Conservation (phyloP, 192 early-diverging fungal genomes). For the Mortierella hygrophila region DNA sequence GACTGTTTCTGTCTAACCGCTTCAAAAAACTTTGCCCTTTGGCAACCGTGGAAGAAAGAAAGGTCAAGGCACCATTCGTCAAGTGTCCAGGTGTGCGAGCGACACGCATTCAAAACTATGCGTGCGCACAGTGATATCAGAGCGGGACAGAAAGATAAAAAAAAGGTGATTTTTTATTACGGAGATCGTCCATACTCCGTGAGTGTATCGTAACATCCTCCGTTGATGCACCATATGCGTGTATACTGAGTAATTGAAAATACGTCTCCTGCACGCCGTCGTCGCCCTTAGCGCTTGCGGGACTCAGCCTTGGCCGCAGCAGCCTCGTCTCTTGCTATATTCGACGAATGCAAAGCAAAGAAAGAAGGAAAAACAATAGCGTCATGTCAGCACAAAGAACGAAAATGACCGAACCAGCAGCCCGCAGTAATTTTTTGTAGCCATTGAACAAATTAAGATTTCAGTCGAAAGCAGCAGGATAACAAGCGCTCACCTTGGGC, state of each 20-base stretch:
- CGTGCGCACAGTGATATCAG: background rate
- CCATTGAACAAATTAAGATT: background rate
- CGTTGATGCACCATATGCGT: background rate
- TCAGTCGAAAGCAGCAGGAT: background rate
- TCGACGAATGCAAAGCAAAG: background rate
- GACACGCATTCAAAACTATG: background rate
- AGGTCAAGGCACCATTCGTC: background rate
- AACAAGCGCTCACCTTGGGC: slow-evolving; percentile 44
- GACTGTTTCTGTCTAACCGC: background rate
- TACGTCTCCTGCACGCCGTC: background rate
- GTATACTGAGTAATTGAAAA: background rate
- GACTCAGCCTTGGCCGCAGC: slow-evolving; percentile 54
- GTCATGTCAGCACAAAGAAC: background rate
- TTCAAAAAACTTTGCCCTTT: background rate
- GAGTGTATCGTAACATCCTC: background rate
- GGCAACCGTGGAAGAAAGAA: background rate
- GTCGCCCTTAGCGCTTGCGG: slow-evolving; percentile 31
- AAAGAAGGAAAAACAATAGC: background rate
- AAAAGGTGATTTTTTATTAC: slow-evolving; percentile 2
- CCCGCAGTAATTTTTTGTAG: slow-evolving; percentile 5
- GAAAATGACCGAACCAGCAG: slow-evolving; percentile 1
- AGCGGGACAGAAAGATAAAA: background rate
- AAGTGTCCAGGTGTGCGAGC: background rate
- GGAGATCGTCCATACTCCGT: slow-evolving; percentile 1
- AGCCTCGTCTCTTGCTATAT: slow-evolving; percentile 48